These are phyloP conservation scores for Madurella fahalii DNA, from an alignment of 2,329 filamentous ascomycete species.

Conservation along the genomic window DNA sequence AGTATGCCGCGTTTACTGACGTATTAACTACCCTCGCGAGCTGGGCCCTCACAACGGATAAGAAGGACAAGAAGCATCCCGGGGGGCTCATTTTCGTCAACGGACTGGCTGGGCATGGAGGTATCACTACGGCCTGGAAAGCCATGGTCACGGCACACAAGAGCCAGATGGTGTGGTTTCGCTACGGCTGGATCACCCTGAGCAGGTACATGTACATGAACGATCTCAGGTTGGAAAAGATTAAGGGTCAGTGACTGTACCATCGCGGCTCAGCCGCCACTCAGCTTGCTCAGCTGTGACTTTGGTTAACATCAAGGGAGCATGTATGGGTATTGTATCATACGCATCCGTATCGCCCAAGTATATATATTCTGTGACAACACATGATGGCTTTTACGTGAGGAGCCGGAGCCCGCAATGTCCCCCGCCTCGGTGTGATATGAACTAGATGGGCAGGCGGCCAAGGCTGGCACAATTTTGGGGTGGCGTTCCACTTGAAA, in stretches of 20 bases:
- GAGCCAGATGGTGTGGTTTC: conserved; percentile 98
- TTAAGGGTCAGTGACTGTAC: conserved; percentile 19
- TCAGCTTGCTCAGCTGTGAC: too few species aligned
- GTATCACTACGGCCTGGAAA: conserved; percentile 59
- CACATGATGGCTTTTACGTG: neutral
- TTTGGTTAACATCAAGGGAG: too few species aligned
- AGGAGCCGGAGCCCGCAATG: neutral
- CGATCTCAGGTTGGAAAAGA: conserved; percentile 62
- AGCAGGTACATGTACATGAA: conserved; percentile 96
- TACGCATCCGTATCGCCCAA: too few species aligned
- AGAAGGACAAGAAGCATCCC: conserved; percentile 45
- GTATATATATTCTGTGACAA: neutral
- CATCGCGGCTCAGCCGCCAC: neutral
- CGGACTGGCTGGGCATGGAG: conserved; percentile 55
- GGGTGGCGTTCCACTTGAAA: neutral
- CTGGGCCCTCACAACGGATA: conserved; percentile 43
- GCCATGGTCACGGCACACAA: conserved; percentile 89
- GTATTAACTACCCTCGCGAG: conserved; percentile 62
- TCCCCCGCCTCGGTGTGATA: neutral
- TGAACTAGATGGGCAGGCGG: neutral
- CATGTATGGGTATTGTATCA: too few species aligned
- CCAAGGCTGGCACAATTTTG: neutral
- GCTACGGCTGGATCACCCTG: conserved; percentile 88
- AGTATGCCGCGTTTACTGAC: conserved; percentile 78
- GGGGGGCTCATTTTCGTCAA: conserved; percentile 51